Evolutionary conservation across 2,329 filamentous ascomycete genomes (phyloP).

Genomic region (Epicoccum sorghinum): DNA sequence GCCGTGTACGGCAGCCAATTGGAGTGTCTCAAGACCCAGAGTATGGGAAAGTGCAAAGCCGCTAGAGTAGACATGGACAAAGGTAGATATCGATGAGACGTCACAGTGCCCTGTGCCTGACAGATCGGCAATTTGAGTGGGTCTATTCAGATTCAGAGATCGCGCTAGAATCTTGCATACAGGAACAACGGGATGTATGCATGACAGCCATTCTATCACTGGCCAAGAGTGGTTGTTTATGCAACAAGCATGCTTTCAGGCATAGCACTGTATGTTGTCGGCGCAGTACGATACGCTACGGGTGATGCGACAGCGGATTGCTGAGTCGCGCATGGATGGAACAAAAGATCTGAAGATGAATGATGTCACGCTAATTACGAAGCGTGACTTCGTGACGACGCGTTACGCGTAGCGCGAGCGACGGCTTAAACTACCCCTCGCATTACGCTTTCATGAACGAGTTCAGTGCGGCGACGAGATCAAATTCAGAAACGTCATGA

Average conservation of each 20-base stretch:
- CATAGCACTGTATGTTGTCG: not conserved
- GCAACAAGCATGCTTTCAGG: not conserved
- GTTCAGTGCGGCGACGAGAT: not conserved
- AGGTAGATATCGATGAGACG: not conserved
- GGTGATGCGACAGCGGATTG: not conserved
- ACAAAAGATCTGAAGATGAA: not conserved
- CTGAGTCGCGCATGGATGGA: no score
- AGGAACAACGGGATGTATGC: not conserved
- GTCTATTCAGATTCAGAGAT: not conserved
- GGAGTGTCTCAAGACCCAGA: not conserved
- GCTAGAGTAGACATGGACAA: not conserved
- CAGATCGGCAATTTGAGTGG: constrained; percentile 1
- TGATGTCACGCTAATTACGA: constrained; percentile 5
- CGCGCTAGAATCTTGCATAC: constrained; percentile 3
- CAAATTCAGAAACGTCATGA: not conserved
- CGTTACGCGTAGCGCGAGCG: constrained; percentile 11
- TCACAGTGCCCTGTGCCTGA: constrained; percentile 2
- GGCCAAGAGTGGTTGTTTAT: not conserved
- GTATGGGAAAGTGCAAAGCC: not conserved
- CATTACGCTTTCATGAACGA: no score
- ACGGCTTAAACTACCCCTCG: not conserved
- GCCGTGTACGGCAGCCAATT: not conserved
- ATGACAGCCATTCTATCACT: not conserved
- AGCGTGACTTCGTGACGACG: constrained; percentile 15
- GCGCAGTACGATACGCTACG: not conserved